Evolutionary conservation across 495 filamentous ascomycete genomes (phyloP), one percentile per base, ranked within the genome.

Genomic region (Chaetomium tenue): DNA sequence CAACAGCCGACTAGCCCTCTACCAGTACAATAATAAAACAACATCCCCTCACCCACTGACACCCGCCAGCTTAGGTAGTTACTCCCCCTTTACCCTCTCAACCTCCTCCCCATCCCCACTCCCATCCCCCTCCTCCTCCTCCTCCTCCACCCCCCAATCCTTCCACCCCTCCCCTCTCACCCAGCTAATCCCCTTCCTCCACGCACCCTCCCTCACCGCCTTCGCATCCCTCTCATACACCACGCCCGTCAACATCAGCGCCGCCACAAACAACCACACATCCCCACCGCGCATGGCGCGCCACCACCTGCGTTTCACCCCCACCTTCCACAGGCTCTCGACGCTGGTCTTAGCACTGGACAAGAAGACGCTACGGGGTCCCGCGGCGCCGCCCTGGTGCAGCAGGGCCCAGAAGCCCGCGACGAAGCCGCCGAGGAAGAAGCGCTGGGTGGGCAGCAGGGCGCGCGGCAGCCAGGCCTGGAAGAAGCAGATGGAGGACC

Each of bases 401-500:
- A 96, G 75, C 71, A 89, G 86, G 5, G 89, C 89, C 84, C 92
- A 97, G 20, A 93, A 69, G 2, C 94, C 94, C 1, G 88, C 91
- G 7, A 95, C 62, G 65, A 91, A 89, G 18, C 94, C 94, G 61
- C 91, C 92, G 3, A 97, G 75, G 81, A 92, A 96, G 79, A 93
- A 93, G 5, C 94, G 84, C 69, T 90, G 87, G 5, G 86, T 91
- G 0, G 93, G 85, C n/a, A 97, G 77, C 22, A 90, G 81, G 0
- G 82, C 79, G 23, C 88, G 82, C 0, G 94, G 92, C 12, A 98
- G 80, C 63, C 88, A 81, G 33, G 83, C 78, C 73, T 93, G 89
- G 77, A 96, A 89, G 70, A 96, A 82, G 77, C 94, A 98, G 66
- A 96, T 86, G 64, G 86, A 87, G 18, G 84, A 92, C 94, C 94